Evolutionary conservation across 495 filamentous ascomycete species (phyloP), one percentile per base, ranked within the genome.

Genomic region (Neurospora africana): DNA sequence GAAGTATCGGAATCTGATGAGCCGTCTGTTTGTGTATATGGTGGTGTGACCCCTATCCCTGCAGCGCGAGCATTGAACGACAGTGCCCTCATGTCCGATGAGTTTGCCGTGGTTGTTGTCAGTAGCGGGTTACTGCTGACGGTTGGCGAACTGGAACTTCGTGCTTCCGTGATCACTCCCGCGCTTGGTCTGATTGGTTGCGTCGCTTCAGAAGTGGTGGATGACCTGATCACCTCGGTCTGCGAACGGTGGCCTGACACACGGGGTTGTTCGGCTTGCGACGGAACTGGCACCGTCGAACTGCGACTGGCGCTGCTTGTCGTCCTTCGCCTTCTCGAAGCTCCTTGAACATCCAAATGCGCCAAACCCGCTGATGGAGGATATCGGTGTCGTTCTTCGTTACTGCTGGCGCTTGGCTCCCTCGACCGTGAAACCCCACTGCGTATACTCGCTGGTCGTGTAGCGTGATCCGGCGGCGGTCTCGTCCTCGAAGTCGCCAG

Each of bases 171-270:
- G 53, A 41, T 19, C 53, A 65, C 53, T 33, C 53, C 43, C 36
- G 81, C 84, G 36, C 82, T 84, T 36, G 87, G 83, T 36, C 82
- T 80, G 39, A 47, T 70, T 10, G 74, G n/a, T 4, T 72, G 73
- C 6, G 76, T 75, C 11, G 78, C 78, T n/a, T 78, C 75, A 15
- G 43, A 47, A 47, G n/a, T 43, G 41, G 80, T 83, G 23, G 86
- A 78, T 72, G 84, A 77, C 21, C 84, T 76, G n/a, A 80, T 82
- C 2, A 91, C 79, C 74, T 93, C 91, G 10, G 87, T 90, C 68
- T 86, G 84, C 43, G 90, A 90, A 37, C 85, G 82, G 17, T 84
- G 79, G 68, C 85, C 75, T 68, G 69, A 84, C 82, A 68, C 80
- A 81, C 36, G 79, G 69, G 69, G 13, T 53, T 30, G 35, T 8